Evolutionary conservation across 768 basidiomycete genomes (phyloP), one percentile per base, ranked within the genome.

Genomic region (Rhodotorula paludigena): DNA sequence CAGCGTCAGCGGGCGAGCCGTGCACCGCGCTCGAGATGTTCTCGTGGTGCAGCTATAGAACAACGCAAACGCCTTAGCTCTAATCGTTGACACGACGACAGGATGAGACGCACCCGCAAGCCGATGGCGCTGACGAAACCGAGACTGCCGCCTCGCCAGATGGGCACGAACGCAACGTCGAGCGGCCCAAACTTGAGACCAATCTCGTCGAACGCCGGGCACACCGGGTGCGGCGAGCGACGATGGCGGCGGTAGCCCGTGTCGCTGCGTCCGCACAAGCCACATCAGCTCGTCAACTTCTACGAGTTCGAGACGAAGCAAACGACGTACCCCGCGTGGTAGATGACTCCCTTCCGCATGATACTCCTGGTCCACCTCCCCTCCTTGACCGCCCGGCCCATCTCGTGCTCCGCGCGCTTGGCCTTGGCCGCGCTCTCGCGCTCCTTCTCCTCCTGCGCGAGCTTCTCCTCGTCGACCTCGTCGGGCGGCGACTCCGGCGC

Each of bases 91-190:
- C 44, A 23, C 15, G 44, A 14, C 8, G n/a, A 33, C 42, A 20
- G 57, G 2, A 36, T 33, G 38, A 61, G 18, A 65, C 80, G 57
- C 57, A 82, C 81, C 18, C 78, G 73, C 41, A 80, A 75, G 14
- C 81, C 81, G 35, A 80, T 68, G 15, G 78, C 76, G 12, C 77
- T 76, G 49, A 82, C 68, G 58, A 80, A 78, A 7, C 79, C 78
- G 20, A 82, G 75, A 21, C 80, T 75, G 23, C 80, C 81, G 28
- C 81, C 81, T 16, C 81, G 78, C 81, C 81, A 82, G 38, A 82
- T 81, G 21, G 81, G 81, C 2, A 82, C 71, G 74, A 82, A 78
- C 5, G 81, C 78, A 25, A 82, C 66, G 71, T 81, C 79, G 48
- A 82, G 78, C 3, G 81, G 81, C 0, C 80, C 80, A 39, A 77